Evolutionary conservation across 371 early-diverging fungal genomes (phyloP), one percentile per base, ranked within the genome.

Genomic region (Zopfochytrium polystomum): DNA sequence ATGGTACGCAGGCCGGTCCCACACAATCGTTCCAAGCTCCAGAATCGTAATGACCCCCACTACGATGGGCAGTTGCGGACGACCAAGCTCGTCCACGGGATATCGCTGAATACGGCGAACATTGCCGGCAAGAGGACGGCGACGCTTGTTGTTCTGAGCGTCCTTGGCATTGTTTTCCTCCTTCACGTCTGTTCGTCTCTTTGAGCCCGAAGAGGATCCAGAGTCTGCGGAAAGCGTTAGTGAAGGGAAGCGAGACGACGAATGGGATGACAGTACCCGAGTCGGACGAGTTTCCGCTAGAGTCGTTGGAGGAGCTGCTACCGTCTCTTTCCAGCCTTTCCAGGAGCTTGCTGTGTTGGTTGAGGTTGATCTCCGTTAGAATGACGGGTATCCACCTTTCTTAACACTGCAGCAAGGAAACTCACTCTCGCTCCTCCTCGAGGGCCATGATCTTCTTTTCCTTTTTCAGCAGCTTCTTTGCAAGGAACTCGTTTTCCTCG

Each of bases 1-100:
- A 59, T 96, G 95, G 67, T 88, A 96, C 2, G 85, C 81, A 13
- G 88, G 87, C 22, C 89, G 84, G 52, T 90, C 90, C 53, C 78
- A 83, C 4, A 90, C 83, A 1, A 96, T 85, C 27, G 69, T 77
- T 13, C 96, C 96, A 7, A 92, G 77, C 42, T 67, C 70, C 32
- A 85, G 68, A 4, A 95, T 78, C 0, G 90, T 91, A 57, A 91
- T 80, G 13, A 89, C 85, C 23, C 93, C 95, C 15, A 90, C 77
- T 56, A 86, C 82, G 20, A 91, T 82, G 0, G 95, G 95, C 38
- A 93, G 70, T 25, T 87, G 82, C 33, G 87, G 84, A 1, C 95
- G 93, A 26, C 80, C 57, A 20, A 23, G 20, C 32, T 77, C 83
- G 68, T 89, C 89, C 49, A 73, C 73, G 31, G 85, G 81, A 22